phyloP scores from a whole-genome alignment of 192 early-diverging fungal genomes.

The Oehlia diaphana region DNA sequence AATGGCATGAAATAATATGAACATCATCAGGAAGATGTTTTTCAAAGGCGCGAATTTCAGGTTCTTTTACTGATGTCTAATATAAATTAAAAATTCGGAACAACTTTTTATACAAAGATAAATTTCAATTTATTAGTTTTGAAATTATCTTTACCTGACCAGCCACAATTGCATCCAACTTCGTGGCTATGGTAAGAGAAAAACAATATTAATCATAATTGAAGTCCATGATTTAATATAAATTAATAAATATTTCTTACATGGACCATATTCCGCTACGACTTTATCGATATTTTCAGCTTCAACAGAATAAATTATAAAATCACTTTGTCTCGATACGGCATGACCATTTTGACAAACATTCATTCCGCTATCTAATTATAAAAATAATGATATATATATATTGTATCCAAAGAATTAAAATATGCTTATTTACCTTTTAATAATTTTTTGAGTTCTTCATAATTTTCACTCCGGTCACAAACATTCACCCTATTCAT shows the following conservation, averaged over 20 bases:
- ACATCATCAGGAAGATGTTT: slow-evolving; percentile 84
- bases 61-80: slow-evolving; percentile 94
- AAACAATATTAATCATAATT: neutral
- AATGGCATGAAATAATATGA: slow-evolving; percentile 94
- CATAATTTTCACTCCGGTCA: slow-evolving; percentile 78
- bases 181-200: slow-evolving; percentile 60
- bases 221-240: neutral
- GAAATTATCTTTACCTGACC: slow-evolving; percentile 61
- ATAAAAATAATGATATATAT: neutral
- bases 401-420: neutral
- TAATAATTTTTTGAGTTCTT: slow-evolving; percentile 62
- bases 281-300: slow-evolving; percentile 83
- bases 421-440: slow-evolving; percentile 39
- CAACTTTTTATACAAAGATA: neutral
- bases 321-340: slow-evolving; percentile 82
- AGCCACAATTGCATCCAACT: slow-evolving; percentile 82
- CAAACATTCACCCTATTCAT: slow-evolving; percentile 76
- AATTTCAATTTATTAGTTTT: neutral
- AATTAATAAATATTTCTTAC: slow-evolving; percentile 42
- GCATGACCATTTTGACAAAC: slow-evolving; percentile 81
- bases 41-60: slow-evolving; percentile 90
- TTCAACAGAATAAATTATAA: slow-evolving; percentile 94
- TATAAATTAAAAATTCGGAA: neutral
- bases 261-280: slow-evolving; percentile 80
- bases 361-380: slow-evolving; percentile 50